phyloP scores from a whole-genome alignment of 1,139 yeast genomes.

The Geotrichum europaeum region DNA sequence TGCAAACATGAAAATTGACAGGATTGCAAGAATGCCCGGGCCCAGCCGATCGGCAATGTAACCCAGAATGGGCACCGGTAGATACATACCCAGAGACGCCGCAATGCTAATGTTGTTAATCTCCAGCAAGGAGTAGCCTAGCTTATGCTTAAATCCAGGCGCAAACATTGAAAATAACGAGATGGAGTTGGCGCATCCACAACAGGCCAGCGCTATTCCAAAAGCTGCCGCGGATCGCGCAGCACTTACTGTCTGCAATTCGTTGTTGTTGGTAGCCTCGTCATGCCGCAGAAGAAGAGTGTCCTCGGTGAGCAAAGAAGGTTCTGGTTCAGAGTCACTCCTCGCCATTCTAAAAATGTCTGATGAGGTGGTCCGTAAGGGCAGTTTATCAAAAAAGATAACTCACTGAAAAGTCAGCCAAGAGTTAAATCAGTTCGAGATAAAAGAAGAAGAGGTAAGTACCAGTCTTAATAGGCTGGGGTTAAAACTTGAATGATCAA shows the following conservation, averaged over 20 bases:
- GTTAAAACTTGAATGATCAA: no score
- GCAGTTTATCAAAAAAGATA: no score
- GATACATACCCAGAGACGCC: slow-evolving; percentile 75
- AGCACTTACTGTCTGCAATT: background rate
- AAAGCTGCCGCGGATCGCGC: slow-evolving; percentile 17
- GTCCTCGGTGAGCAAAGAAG: background rate
- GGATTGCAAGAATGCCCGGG: slow-evolving; percentile 62
- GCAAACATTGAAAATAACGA: slow-evolving; percentile 75
- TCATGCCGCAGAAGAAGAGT: background rate
- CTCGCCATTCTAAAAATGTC: background rate
- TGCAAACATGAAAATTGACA: slow-evolving; percentile 59
- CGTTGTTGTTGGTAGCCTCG: background rate
- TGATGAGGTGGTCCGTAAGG: no score
- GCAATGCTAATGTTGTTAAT: slow-evolving; percentile 73
- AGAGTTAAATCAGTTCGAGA: no score
- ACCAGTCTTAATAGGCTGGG: no score
- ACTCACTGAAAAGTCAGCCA: no score
- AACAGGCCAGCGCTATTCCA: slow-evolving; percentile 29
- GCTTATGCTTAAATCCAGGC: slow-evolving; percentile 52
- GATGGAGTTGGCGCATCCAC: slow-evolving; percentile 77
- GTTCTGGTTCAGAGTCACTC: background rate
- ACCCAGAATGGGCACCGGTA: slow-evolving; percentile 79
- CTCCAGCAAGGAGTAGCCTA: slow-evolving; percentile 61
- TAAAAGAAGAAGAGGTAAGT: no score
- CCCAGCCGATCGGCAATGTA: slow-evolving; percentile 80